Conservation (phyloP, 306 rosid genomes). For the Dalbergia oliveri region DNA sequence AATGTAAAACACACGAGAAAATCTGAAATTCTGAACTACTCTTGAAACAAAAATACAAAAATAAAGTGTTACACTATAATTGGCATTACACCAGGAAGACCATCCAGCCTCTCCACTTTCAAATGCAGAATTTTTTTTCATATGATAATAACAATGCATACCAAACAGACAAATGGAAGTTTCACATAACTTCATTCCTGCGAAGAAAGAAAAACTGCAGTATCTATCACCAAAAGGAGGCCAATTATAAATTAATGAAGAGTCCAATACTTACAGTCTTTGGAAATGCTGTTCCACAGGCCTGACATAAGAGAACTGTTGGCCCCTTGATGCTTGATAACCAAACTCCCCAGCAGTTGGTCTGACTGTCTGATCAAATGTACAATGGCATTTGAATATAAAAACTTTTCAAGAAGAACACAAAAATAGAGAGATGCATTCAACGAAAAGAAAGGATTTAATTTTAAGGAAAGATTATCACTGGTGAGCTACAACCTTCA, state of each 20-base stretch:
- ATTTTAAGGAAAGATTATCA: slow-evolving; percentile 29
- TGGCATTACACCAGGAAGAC: slow-evolving; percentile 30
- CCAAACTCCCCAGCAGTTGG: slow-evolving; percentile 54
- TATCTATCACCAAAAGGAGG: not conserved
- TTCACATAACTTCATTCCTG: slow-evolving; percentile 3
- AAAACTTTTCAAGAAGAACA: slow-evolving; percentile 39
- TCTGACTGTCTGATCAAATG: slow-evolving; percentile 64
- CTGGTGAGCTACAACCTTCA: slow-evolving; percentile 9
- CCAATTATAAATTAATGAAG: slow-evolving; percentile 15
- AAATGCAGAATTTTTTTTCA: slow-evolving; percentile 20
- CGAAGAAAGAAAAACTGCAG: slow-evolving; percentile 1
- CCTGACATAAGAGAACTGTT: slow-evolving; percentile 62
- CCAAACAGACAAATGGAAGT: slow-evolving; percentile 1
- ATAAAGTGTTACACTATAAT: not conserved
- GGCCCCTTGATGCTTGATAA: slow-evolving; percentile 65
- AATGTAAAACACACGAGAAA: slow-evolving; percentile 2
- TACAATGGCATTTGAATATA: slow-evolving; percentile 33
- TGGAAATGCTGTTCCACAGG: slow-evolving; percentile 62
- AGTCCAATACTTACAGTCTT: slow-evolving; percentile 62
- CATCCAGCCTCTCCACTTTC: slow-evolving; percentile 18
- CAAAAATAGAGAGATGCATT: slow-evolving; percentile 17
- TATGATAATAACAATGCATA: slow-evolving; percentile 27
- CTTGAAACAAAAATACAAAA: not conserved
- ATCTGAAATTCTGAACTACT: not conserved
- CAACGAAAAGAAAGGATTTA: slow-evolving; percentile 18